Evolutionary conservation across 2,329 filamentous ascomycete species (phyloP), one percentile per base, ranked within the genome.

Genomic region (Monosporascus sp.): DNA sequence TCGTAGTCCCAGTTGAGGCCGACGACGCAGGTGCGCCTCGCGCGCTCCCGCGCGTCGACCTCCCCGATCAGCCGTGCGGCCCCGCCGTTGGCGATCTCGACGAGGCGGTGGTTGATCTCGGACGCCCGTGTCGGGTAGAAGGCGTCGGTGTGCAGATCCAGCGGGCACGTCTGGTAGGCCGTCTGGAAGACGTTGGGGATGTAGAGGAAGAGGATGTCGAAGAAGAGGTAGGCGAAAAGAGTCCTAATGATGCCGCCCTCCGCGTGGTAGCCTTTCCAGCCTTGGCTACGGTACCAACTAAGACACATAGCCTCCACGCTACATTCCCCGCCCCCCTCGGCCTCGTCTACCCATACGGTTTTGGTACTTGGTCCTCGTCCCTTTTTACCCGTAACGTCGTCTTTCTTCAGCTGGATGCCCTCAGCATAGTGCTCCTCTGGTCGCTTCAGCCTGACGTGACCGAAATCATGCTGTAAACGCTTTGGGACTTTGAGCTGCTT

Each of bases 171-270:
- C 70, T 99, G 94, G 67, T 90, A 99, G 1, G 88, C 83, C 6
- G 94, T 99, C 68, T 97, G 93, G 70, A 99, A 99, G 51, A 99
- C 93, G 62, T 97, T 96, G 25, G 94, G 93, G 5, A 97, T 82
- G 69, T 96, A 96, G 25, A 90, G 78, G 71, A 97, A 97, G 6
- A 99, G 75, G 24, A 97, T 82, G 69, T 99, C 93, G 74, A 86
- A 94, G 74, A 97, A 96, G 18, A 99, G 82, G 65, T 94, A 93
- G 15, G 85, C 88, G 70, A 92, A 92, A 25, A 99, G 76, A 0
- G 94, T 99, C n/a, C 91, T 85, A 6, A 97, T 74, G 61, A 97
- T 92, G 2, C 92, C 89, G 36, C 91, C 90, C 75, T 99, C 94
- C 18, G 87, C 84, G 70, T 99, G 94, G 65, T 93, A 97, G 11